Conservation (phyloP, 345 rosid species). For the Linum lewisii region DNA sequence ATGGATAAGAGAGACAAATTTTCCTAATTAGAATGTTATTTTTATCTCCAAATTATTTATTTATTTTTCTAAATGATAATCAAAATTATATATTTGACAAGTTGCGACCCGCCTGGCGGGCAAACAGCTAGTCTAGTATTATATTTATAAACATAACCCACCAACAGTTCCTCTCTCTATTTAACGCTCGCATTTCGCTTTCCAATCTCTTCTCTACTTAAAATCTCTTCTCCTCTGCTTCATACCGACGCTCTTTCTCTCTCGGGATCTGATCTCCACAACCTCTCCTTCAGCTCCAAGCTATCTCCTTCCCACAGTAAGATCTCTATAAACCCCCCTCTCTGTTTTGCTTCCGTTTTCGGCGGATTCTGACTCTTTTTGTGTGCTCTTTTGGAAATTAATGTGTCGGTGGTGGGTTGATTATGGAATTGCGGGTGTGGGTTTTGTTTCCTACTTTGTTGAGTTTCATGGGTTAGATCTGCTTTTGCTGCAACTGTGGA, state of each 20-base stretch:
- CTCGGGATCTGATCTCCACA: not conserved
- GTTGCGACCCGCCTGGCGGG: no score
- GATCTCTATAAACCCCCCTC: not conserved
- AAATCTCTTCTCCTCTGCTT: not conserved
- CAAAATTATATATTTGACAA: no score
- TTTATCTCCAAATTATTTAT: no score
- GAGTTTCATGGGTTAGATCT: not conserved
- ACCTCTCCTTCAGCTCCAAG: not conserved
- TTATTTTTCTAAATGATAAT: no score
- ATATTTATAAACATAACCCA: no score
- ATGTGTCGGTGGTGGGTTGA: not conserved
- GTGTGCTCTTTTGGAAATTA: not conserved
- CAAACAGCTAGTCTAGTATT: no score
- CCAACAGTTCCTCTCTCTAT: not conserved
- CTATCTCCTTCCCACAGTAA: not conserved
- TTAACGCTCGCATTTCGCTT: constrained; percentile 4
- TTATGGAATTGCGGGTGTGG: not conserved
- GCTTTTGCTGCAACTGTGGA: not conserved
- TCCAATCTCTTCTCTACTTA: not conserved
- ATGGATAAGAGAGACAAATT: no score
- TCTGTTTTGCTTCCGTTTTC: not conserved
- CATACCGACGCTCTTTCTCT: not conserved
- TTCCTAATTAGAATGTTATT: no score
- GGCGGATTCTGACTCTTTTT: not conserved
- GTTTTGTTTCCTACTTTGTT: not conserved